A percentile compares a stretch with the other conserved stretches of the same genome.
phyloP scores from a whole-genome alignment of 371 early-diverging fungal species.

The Paraphysoderma sedebokerense region DNA sequence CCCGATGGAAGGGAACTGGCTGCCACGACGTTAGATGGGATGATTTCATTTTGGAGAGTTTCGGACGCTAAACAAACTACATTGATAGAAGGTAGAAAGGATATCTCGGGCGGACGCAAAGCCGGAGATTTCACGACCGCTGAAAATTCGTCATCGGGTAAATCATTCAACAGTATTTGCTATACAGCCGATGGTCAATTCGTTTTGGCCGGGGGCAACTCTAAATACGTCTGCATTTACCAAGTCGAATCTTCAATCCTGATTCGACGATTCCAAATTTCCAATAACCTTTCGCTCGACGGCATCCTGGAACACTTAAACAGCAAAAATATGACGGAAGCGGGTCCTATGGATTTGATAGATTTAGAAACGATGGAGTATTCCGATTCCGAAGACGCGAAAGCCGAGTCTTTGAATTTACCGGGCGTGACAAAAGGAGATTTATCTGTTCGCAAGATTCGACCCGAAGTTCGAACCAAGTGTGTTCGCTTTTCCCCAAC shows the following conservation, averaged over 20 bases:
- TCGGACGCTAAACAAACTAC: slow-evolving; percentile 31
- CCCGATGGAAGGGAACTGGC: slow-evolving; percentile 82
- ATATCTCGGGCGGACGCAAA: slow-evolving; percentile 79
- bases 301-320: slow-evolving; percentile 80
- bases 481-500: slow-evolving; percentile 83
- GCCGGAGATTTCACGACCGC: slow-evolving; percentile 55
- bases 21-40: slow-evolving; percentile 79
- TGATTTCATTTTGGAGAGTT: slow-evolving; percentile 79
- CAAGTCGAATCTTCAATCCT: slow-evolving; percentile 55
- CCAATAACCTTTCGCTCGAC: slow-evolving; percentile 79
- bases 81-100: slow-evolving; percentile 77
- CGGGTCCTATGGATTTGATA: slow-evolving; percentile 68
- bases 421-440: slow-evolving; percentile 83
- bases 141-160: slow-evolving; percentile 63
- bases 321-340: slow-evolving; percentile 82
- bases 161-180: slow-evolving; percentile 77
- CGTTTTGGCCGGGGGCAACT: slow-evolving; percentile 83
- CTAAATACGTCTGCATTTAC: slow-evolving; percentile 89
- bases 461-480: slow-evolving; percentile 63
- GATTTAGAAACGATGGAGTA: slow-evolving; percentile 51
- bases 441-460: slow-evolving; percentile 48
- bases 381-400: slow-evolving; percentile 65
- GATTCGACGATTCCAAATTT: slow-evolving; percentile 75
- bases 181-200: slow-evolving; percentile 87
- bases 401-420: slow-evolving; percentile 37